These are phyloP conservation scores for Rhynchospora tenuis DNA, from an alignment of 176 grass and related monocot species.

Conservation along the genomic window DNA sequence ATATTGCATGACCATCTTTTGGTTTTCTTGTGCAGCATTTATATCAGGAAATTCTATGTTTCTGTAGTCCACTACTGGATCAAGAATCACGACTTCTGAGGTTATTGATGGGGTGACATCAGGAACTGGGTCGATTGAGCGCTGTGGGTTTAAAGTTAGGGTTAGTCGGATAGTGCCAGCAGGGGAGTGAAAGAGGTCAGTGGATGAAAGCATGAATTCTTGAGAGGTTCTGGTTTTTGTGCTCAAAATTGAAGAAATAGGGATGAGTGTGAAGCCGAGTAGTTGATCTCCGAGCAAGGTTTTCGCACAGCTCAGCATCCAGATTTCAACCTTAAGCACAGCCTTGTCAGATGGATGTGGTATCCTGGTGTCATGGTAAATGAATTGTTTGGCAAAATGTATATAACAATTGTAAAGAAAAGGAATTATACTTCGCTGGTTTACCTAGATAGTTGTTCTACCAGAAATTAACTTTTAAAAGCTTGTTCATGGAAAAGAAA, in stretches of 20 bases:
- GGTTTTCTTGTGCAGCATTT: slow-evolving; percentile 47
- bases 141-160: slow-evolving; percentile 34
- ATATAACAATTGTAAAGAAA: background rate
- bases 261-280: slow-evolving; percentile 83
- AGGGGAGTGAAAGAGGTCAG: slow-evolving; percentile 71
- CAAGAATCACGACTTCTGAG: slow-evolving; percentile 73
- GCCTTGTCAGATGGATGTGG: slow-evolving; percentile 31
- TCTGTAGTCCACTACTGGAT: slow-evolving; percentile 33
- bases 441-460: background rate
- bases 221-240: slow-evolving; percentile 20
- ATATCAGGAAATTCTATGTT: slow-evolving; percentile 64
- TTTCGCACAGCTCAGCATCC: slow-evolving; percentile 68
- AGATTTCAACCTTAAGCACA: slow-evolving; percentile 87
- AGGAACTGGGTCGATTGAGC: background rate
- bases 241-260: slow-evolving; percentile 35
- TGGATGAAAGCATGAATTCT: slow-evolving; percentile 79
- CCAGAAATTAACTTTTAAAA: background rate
- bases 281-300: slow-evolving; percentile 77
- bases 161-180: slow-evolving; percentile 58
- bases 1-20: slow-evolving; percentile 75
- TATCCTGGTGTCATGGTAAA: slow-evolving; percentile 7
- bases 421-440: background rate
- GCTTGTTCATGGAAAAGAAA: background rate
- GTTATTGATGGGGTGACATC: slow-evolving; percentile 39
- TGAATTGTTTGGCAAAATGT: background rate